Evolutionary conservation across 805 yeast genomes (phyloP).

Genomic region (Teunomyces panamensis): DNA sequence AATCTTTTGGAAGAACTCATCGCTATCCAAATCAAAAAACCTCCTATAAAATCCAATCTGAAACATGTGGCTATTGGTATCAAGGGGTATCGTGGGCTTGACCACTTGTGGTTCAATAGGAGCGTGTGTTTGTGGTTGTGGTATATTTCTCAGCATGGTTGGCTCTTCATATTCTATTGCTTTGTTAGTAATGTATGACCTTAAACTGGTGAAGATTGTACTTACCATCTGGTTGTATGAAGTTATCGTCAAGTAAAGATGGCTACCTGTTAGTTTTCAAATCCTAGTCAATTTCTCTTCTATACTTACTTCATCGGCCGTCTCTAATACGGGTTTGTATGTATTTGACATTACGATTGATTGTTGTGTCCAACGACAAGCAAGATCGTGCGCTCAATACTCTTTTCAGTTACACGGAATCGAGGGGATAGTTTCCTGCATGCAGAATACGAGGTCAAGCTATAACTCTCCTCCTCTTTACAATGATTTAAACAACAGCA

Average conservation of each 20-base stretch:
- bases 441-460: too few species aligned
- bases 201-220: neutral
- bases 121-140: slow-evolving; percentile 1
- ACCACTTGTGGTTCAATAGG: slow-evolving; percentile 13
- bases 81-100: slow-evolving; percentile 26
- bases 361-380: neutral
- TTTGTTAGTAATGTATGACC: neutral
- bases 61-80: slow-evolving; percentile 40
- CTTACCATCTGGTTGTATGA: slow-evolving; percentile 21
- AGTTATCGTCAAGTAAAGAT: slow-evolving; percentile 11
- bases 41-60: slow-evolving; percentile 58
- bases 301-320: neutral
- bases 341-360: neutral
- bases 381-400: too few species aligned
- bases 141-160: neutral
- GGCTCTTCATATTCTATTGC: slow-evolving; percentile 4
- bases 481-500: too few species aligned
- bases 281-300: neutral
- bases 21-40: slow-evolving; percentile 68
- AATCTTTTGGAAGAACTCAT: slow-evolving; percentile 56
- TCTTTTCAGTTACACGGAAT: too few species aligned
- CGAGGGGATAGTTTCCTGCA: too few species aligned
- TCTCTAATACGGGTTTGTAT: slow-evolving; percentile 1
- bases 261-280: slow-evolving; percentile 9
- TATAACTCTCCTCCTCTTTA: too few species aligned